Base-by-base conservation (phyloP, 2,329 filamentous ascomycete genomes). In the Leptographium procerum region DNA sequence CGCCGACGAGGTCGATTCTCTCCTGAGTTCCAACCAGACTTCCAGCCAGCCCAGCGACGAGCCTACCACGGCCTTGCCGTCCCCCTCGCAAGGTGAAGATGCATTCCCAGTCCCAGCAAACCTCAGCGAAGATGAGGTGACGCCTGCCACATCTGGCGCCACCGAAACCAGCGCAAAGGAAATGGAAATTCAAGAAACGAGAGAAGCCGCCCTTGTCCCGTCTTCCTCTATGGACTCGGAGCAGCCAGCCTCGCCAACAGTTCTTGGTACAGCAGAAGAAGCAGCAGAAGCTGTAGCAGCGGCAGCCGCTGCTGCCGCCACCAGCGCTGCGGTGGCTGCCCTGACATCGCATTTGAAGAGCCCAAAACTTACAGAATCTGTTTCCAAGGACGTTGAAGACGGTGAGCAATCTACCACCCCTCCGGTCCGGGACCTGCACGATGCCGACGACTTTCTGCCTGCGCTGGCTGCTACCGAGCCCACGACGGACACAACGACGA, bases 41-140 rank as follows among this genome's bases (percentile, higher is more conserved):
- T 50, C 63, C 56, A 40, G n/a, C 10, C 22, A 29, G 63, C 60
- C 33, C 55, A 59, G 51, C 45, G 60, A 9, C 58, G 63, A 4
- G 61, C 55, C n/a, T 24, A 19, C 14, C 26, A 29, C 24, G 52
- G 52, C 52, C n/a, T 19, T 24, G 33, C 22, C 40, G 40, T 43
- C 24, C n/a, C 36, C 40, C 40, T 16, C 28, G 54, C 54, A 50
- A 56, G 51, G 50, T 51, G 43, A 47, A 47, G 55, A 57, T 33
- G 47, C 40, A 26, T 13, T 29, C 22, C 26, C 26, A 13, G 34
- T 34, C 52, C 24, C 43, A 52, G 6, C 19, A 24, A 24, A 19
- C 9, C 26, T 40, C 16, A 16, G 26, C 28, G 11, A 22, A 16
- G 50, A 52, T 9, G 50, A 52, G 29, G 28, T 33, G 50, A 28